These are phyloP conservation scores for Metschnikowia borealis DNA, from an alignment of 805 yeast species.

Conservation along the genomic window DNA sequence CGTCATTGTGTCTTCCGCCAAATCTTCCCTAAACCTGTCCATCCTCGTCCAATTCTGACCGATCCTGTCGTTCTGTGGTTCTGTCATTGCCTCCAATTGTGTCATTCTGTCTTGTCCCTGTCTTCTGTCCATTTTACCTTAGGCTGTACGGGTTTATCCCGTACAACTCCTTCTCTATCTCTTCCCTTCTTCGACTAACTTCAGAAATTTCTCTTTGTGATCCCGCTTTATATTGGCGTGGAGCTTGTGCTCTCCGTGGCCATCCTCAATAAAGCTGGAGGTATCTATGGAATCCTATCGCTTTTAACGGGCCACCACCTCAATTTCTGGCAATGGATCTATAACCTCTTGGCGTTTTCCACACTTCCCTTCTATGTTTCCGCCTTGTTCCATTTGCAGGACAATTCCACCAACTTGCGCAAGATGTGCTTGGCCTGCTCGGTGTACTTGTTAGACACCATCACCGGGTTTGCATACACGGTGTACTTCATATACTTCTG, in stretches of 20 bases:
- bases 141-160: no score
- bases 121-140: no score
- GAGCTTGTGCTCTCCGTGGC: conserved; percentile 75
- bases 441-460: conserved; percentile 63
- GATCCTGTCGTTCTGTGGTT: no score
- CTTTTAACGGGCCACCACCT: conserved; percentile 87
- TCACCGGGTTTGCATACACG: conserved; percentile 64
- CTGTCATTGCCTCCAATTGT: no score
- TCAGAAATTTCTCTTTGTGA: conserved; percentile 58
- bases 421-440: conserved; percentile 60
- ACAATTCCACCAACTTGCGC: conserved; percentile 50
- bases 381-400: conserved; percentile 45
- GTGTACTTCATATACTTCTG: conserved; percentile 70
- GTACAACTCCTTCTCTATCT: background rate
- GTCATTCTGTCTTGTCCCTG: no score
- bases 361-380: conserved; percentile 61
- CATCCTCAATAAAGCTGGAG: conserved; percentile 82
- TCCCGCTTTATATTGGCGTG: conserved; percentile 85
- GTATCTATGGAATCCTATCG: conserved; percentile 81
- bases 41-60: no score
- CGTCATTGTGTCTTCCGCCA: no score
- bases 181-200: conserved; percentile 4
- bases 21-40: no score
- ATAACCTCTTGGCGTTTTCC: conserved; percentile 61
- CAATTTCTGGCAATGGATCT: conserved; percentile 75